These are phyloP conservation scores for Carex myosuroides DNA, from an alignment of 176 grass and related monocot genomes.

Conservation along the genomic window DNA sequence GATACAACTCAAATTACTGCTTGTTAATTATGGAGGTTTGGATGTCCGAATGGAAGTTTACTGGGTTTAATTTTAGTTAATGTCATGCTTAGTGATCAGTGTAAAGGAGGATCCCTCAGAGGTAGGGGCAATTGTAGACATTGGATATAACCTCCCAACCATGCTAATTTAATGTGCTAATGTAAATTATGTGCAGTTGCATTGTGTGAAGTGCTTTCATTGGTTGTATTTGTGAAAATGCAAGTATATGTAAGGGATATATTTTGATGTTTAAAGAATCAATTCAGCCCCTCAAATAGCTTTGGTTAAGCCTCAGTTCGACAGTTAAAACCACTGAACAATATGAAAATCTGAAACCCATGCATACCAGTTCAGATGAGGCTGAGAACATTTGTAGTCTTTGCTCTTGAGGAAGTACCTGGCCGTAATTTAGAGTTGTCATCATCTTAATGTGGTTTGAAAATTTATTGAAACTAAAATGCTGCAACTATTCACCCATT, in stretches of 20 bases:
- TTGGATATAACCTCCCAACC: background rate
- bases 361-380: background rate
- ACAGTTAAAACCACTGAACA: background rate
- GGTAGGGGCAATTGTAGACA: background rate
- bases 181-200: background rate
- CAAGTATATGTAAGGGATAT: background rate
- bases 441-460: background rate
- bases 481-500: background rate
- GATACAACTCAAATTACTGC: background rate
- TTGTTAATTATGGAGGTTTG: background rate
- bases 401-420: background rate
- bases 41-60: background rate
- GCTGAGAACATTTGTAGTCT: background rate
- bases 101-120: background rate
- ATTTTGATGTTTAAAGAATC: background rate
- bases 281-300: background rate
- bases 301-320: background rate
- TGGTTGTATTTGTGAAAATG: background rate
- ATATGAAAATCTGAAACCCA: background rate
- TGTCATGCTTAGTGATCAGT: background rate
- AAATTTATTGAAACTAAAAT: background rate
- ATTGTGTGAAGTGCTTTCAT: background rate
- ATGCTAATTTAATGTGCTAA: background rate
- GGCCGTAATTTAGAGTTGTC: background rate
- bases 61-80: background rate